Conservation (phyloP, 176 grass and related monocot genomes). For the Guadua angustifolia region DNA sequence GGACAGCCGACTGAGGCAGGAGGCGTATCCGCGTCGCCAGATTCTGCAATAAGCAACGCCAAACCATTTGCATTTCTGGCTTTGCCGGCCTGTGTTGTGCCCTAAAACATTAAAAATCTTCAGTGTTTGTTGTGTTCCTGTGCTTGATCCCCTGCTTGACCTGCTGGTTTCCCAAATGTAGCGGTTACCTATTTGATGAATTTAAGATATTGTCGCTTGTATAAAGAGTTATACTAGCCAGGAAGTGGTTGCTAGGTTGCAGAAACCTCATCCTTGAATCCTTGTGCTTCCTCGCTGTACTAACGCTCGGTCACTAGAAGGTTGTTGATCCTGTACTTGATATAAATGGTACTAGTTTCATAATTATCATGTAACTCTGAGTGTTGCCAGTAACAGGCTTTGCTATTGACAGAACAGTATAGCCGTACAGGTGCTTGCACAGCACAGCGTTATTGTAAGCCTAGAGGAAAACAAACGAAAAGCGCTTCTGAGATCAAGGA, state of each 20-base stretch:
- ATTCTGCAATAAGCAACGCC: slow-evolving; percentile 42
- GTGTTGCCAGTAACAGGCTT: not conserved
- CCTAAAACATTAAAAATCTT: slow-evolving; percentile 28
- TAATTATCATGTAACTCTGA: not conserved
- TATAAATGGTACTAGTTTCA: not conserved
- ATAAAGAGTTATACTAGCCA: slow-evolving; percentile 33
- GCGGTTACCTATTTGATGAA: slow-evolving; percentile 35
- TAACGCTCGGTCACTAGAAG: not conserved
- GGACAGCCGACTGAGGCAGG: slow-evolving; percentile 75
- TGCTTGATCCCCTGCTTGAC: slow-evolving; percentile 36
- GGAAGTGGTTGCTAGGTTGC: slow-evolving; percentile 35
- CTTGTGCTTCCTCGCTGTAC: not conserved
- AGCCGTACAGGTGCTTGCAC: slow-evolving; percentile 11
- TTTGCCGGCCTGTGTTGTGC: slow-evolving; percentile 35
- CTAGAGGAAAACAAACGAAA: not conserved
- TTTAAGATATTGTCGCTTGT: slow-evolving; percentile 15
- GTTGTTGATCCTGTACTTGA: not conserved
- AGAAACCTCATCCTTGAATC: not conserved
- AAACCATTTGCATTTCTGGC: slow-evolving; percentile 37
- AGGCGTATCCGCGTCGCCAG: not conserved
- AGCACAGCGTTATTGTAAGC: slow-evolving; percentile 24
- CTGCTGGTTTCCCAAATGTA: slow-evolving; percentile 17
- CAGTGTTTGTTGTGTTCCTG: slow-evolving; percentile 23
- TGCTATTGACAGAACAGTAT: slow-evolving; percentile 5
- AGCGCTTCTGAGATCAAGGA: not conserved